phyloP scores from a whole-genome alignment of 2,329 filamentous ascomycete species.

The Trichoderma oligosporum region DNA sequence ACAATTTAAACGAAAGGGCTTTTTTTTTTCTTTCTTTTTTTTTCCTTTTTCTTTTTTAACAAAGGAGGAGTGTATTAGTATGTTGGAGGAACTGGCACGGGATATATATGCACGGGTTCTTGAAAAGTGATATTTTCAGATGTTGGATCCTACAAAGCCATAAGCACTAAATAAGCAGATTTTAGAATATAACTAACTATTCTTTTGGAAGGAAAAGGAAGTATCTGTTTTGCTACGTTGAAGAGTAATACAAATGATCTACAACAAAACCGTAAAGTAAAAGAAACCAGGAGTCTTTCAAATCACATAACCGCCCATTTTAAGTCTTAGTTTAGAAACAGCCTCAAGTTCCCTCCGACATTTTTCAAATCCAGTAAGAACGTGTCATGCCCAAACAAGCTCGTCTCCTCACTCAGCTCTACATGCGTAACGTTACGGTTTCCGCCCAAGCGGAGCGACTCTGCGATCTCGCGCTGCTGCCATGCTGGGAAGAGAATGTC shows the following conservation, averaged over 20 bases:
- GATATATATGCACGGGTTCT: slow-evolving; percentile 3
- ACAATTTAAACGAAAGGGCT: neutral
- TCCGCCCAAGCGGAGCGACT: slow-evolving; percentile 71
- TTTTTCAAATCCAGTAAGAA: slow-evolving; percentile 90
- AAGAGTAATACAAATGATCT: neutral
- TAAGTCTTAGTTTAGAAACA: slow-evolving; percentile 58
- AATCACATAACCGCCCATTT: neutral
- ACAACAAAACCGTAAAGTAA: neutral
- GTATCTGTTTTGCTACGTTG: too few species aligned
- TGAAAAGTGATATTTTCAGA: neutral
- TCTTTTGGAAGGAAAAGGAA: neutral
- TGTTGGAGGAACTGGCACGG: neutral
- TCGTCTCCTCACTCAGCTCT: slow-evolving; percentile 90
- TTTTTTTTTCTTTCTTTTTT: neutral
- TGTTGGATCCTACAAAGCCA: neutral
- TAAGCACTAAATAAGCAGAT: neutral
- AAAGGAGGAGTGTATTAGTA: slow-evolving; percentile 11
- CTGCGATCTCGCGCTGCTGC: slow-evolving; percentile 93
- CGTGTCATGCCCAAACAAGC: slow-evolving; percentile 93
- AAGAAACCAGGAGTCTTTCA: neutral
- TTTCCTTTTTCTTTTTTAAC: neutral
- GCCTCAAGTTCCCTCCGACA: slow-evolving; percentile 77
- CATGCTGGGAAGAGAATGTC: slow-evolving; percentile 97
- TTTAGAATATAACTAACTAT: neutral
- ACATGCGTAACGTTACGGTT: slow-evolving; percentile 81